Evolutionary conservation across 768 basidiomycete genomes (phyloP), one percentile per base, ranked within the genome.

Genomic region (Sutorius australiensis): DNA sequence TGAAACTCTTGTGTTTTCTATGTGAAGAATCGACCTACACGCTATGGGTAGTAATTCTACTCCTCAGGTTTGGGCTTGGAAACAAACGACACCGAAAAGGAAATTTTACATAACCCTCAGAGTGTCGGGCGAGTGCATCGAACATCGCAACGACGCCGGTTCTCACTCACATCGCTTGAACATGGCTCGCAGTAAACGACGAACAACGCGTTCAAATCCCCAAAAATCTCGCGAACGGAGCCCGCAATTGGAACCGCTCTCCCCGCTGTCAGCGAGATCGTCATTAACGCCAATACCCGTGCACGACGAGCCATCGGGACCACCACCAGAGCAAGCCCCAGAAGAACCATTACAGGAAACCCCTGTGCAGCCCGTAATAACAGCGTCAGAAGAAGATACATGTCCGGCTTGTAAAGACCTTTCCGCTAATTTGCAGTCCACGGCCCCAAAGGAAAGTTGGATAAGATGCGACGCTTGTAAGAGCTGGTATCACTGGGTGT

Each of bases 401-500:
- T 84, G 83, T 61, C 83, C 83, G 12, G 78, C 81, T 11, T 84
- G 83, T 64, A 73, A 74, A 44, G 66, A 67, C 41, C 65, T 71
- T 36, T 56, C 67, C 10, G 19, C 43, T 17, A 63, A 66, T 48
- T 49, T 68, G 16, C 61, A 70, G 30, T 66, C 65, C 24, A 65
- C 72, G 3, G 75, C 71, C 47, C 79, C 81, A 56, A 85, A 86
- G 66, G 87, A 89, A 57, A 82, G 74, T 61, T 94, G 91, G 92
- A 83, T 93, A 51, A 73, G 83, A 57, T 94, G 92, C 66, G 90
- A 92, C 61, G 78, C 79, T 19, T 91, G 88, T 75, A 86, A 85
- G 69, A 79, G 74, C 30, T 92, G 89, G 89, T 92, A 83, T 66
- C 89, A 92, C 64, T 92, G 89, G 87, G 74, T 80, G 53, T 92